Evolutionary conservation across 441 rosid genomes (phyloP), one percentile per base, ranked within the genome.

Genomic region (Arabidopsis hybrid): DNA sequence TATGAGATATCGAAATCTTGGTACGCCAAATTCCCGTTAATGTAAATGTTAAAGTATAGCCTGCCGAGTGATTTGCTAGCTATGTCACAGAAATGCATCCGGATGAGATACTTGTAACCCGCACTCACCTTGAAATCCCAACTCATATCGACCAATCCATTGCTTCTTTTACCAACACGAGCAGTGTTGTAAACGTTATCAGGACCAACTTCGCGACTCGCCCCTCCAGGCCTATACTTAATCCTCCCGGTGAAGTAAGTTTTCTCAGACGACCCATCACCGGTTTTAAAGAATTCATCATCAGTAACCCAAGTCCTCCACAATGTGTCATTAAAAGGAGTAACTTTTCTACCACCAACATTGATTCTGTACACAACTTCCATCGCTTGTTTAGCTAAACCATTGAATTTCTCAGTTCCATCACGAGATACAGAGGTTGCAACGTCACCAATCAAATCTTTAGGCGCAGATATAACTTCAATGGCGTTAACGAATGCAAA

Each of bases 221-320:
- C 89, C 1, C 92, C 96, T 62, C 97, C 96, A 13, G 17, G 29
- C 42, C 73, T 88, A 67, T 93, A 77, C 93, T 89, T 82, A 38
- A 76, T 69, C 75, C 79, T 69, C 46, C 79, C 87, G 75, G 67
- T 35, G 82, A 65, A 59, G 71, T 81, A 80, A 67, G 86, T 63
- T 53, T 88, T 73, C 59, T 8, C 69, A 2, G 73, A 89, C 79
- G 73, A 89, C 80, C 68, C 88, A 58, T 85, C 93, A 64, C 87
- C 88, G 4, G 86, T 62, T 77, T 83, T 85, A 7, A 87, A 55
- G 68, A 82, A 91, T 6, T 79, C 89, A 49, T 90, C 96, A 71
- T 93, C 98, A 70, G 95, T 89, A 59, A 87, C 67, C 97, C 98
- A 93, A 65, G 89, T 88, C 76, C 98, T 85, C 98, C 96, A 91